phyloP scores from a whole-genome alignment of 1,284 basidiomycete genomes.

The Pseudozyma flocculosa region DNA sequence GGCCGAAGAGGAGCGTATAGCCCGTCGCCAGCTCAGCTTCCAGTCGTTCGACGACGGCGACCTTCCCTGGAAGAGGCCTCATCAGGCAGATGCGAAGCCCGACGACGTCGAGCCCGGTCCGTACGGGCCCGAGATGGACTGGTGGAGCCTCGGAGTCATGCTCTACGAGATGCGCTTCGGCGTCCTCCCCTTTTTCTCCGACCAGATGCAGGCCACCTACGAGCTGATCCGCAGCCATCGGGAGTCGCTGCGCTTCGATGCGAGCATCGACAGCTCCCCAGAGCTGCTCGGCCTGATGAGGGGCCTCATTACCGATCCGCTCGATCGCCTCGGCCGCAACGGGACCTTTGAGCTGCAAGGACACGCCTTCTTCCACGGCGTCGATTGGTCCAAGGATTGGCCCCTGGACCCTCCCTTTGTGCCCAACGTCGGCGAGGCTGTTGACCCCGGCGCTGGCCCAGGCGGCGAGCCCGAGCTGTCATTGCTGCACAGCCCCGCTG shows the following conservation, averaged over 20 bases:
- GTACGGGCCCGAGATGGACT: slow-evolving; percentile 56
- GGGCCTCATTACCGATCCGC: slow-evolving; percentile 24
- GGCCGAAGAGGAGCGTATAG: slow-evolving; percentile 44
- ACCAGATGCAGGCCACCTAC: slow-evolving; percentile 47
- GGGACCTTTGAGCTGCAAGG: slow-evolving; percentile 36
- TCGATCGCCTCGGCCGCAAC: slow-evolving; percentile 32
- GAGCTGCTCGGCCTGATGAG: slow-evolving; percentile 28
- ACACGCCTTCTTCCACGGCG: slow-evolving; percentile 35
- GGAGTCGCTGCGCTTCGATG: slow-evolving; percentile 26
- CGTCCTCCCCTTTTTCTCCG: slow-evolving; percentile 51
- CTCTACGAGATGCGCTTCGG: slow-evolving; percentile 56
- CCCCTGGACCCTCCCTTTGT: slow-evolving; percentile 41
- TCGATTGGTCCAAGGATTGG: slow-evolving; percentile 45
- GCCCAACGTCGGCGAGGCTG: slow-evolving; percentile 17
- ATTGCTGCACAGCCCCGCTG: slow-evolving; percentile 16
- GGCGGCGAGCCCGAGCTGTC: slow-evolving; percentile 8
- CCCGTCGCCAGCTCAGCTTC: slow-evolving; percentile 17
- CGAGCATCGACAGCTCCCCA: slow-evolving; percentile 17
- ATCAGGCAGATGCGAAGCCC: not conserved
- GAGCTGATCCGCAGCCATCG: slow-evolving; percentile 50
- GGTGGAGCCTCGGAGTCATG: slow-evolving; percentile 56
- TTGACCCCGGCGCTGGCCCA: not conserved
- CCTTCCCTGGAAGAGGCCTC: not conserved
- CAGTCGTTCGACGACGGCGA: slow-evolving; percentile 7
- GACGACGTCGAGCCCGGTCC: slow-evolving; percentile 31